Base-by-base conservation (phyloP, 768 basidiomycete species). In the Kwoniella heveanensis region DNA sequence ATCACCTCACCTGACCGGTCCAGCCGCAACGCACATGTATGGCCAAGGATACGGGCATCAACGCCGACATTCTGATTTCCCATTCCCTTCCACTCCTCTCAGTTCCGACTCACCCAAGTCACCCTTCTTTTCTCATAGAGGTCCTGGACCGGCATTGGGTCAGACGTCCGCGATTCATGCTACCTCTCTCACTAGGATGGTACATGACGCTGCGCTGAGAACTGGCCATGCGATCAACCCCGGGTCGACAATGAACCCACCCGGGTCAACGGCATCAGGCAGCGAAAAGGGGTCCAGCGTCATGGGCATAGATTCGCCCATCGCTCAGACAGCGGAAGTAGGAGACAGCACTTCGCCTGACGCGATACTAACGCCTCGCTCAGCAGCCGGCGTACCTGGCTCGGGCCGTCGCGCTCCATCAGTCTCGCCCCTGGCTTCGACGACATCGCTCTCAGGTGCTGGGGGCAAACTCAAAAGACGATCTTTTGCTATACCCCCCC, bases 201-300 rank as follows among this genome's bases (percentile, higher is more conserved):
- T 79, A 1, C 69, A 74, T 29, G 78, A 78, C 58, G 77, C 77
- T 13, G 77, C 77, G 7, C 57, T 74, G 2, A 64, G 76, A 2
- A 71, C 68, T 0, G 78, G 78, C 17, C 71, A 73, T 49, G 77
- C 78, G 2, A 51, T 60, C 19, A 67, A 69, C 21, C 30, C 58
- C 24, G 57, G 51, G 21, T 32, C 60, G 7, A 44, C 66, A 2
- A 54, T 65, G 27, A 62, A 66, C 30, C 49, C 57, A 2, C 26
- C 59, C 12, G 37, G 54, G 21, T 62, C 59, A 0, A 60, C 29
- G n/a, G 60, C 53, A 36, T 64, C 62, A 25, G 53, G 53, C 26
- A 69, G 68, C 46, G 71, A 73, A 19, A 67, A 60, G 44, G 71
- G 71, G 12, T 70, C 69, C 2, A 65, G 59, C 27, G 54, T 59